Percentiles rank a stretch among this genome's conserved stretches.
These are phyloP conservation scores for Yamadazyma laniorum DNA, from an alignment of 805 yeast species.

Conservation along the genomic window DNA sequence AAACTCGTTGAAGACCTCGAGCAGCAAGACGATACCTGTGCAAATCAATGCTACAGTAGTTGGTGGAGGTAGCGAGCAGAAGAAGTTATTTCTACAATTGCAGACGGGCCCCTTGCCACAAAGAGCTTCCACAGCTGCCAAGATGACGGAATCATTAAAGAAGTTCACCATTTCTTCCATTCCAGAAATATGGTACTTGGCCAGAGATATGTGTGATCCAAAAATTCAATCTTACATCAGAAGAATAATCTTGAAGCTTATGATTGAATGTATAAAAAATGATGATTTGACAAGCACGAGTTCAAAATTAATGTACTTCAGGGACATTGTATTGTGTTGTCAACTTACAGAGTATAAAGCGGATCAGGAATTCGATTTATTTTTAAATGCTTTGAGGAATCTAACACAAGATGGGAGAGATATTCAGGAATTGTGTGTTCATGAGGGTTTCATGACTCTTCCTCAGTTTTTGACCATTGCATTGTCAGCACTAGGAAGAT, in stretches of 20 bases:
- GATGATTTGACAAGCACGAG: slow-evolving; percentile 51
- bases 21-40: slow-evolving; percentile 27
- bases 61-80: slow-evolving; percentile 44
- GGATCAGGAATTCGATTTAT: slow-evolving; percentile 52
- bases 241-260: slow-evolving; percentile 50
- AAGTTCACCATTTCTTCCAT: slow-evolving; percentile 55
- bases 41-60: slow-evolving; percentile 43
- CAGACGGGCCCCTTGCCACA: slow-evolving; percentile 33
- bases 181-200: slow-evolving; percentile 75
- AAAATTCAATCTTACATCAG: slow-evolving; percentile 31
- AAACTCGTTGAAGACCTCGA: slow-evolving; percentile 32
- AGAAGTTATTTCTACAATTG: slow-evolving; percentile 37
- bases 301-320: slow-evolving; percentile 54
- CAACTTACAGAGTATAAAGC: slow-evolving; percentile 26
- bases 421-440: slow-evolving; percentile 48
- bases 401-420: slow-evolving; percentile 56
- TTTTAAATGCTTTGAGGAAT: slow-evolving; percentile 44
- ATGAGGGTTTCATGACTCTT: slow-evolving; percentile 33
- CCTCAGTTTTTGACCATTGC: slow-evolving; percentile 15
- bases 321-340: slow-evolving; percentile 51
- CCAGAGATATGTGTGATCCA: slow-evolving; percentile 50
- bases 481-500: slow-evolving; percentile 14
- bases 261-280: slow-evolving; percentile 53
- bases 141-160: slow-evolving; percentile 49
- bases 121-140: slow-evolving; percentile 50